Base-by-base conservation (phyloP, 257 asterid genomes). In the Craterostigma plantagineum region DNA sequence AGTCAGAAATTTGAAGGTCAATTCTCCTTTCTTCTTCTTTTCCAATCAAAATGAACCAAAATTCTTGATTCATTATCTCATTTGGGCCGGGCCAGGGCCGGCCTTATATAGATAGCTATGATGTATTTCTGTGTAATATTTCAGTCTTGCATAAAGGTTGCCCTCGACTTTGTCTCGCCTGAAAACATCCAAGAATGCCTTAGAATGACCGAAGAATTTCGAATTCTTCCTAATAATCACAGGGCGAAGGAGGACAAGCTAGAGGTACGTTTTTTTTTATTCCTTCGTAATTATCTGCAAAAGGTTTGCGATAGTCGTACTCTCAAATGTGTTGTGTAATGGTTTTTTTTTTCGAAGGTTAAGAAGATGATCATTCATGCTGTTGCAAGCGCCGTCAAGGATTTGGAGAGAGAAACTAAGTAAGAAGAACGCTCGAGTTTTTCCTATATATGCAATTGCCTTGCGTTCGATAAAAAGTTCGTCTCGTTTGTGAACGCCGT, bases 101-200 rank as follows among this genome's bases (percentile, higher is more conserved):
- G n/a, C n/a, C n/a, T n/a, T n/a, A n/a, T 23, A 2, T 2, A 23
- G 6, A 23, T 23, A 23, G 6, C 30, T 23, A 6, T 23, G 2
- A 6, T 23, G 30, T 6, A n/a, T n/a, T n/a, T 23, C 30, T 6
- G 30, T 23, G 30, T 23, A 2, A 23, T 23, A 23, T 23, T 23
- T 14, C 87, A 87, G 98, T 82, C 98, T 0, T 87, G 98, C 55
- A 87, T 95, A 9, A 87, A 87, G 65, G 95, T 87, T 23, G 98
- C 98, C 0, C 78, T 43, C 0, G 98, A 87, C 77, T 87, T 87
- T 9, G 94, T 87, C 42, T 79, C 97, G 52, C 97, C 97, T 0
- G 97, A 87, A 70, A 87, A 76, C 56, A 38, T 87, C 33, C 63
- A 59, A 0, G 95, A 87, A 60, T 87, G 93, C 68, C 61, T 82